A percentile compares a stretch with the other conserved stretches of the same genome.
phyloP scores from a whole-genome alignment of 2,329 filamentous ascomycete species.

The Bimuria novae-zelandiae region DNA sequence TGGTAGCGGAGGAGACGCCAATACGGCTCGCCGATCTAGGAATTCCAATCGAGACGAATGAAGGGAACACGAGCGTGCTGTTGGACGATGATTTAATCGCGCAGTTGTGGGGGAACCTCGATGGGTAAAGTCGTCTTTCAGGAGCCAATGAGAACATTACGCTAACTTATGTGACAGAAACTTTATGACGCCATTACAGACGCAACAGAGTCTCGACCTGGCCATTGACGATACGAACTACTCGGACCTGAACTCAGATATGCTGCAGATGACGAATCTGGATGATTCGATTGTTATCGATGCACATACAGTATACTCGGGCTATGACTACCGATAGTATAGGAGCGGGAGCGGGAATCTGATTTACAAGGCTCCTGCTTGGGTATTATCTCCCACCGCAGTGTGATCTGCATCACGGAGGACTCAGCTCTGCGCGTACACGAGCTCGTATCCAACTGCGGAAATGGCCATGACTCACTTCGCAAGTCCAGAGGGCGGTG shows the following conservation, averaged over 20 bases:
- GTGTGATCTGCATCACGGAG: no score
- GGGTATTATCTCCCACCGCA: no score
- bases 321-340: conserved; percentile 19
- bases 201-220: conserved; percentile 39
- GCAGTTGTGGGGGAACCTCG: conserved; percentile 39
- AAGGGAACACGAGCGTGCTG: conserved; percentile 18
- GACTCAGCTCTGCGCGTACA: no score
- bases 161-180: conserved; percentile 18
- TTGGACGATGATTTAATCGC: conserved; percentile 36
- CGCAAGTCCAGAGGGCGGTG: no score
- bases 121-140: conserved; percentile 30
- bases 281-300: conserved; percentile 39
- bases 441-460: no score
- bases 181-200: conserved; percentile 40
- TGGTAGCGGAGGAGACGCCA: conserved; percentile 41
- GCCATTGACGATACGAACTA: conserved; percentile 38
- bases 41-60: conserved; percentile 24
- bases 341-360: no score
- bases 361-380: no score
- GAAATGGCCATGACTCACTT: no score
- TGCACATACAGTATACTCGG: conserved; percentile 26
- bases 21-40: conserved; percentile 37
- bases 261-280: conserved; percentile 36
- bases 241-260: conserved; percentile 38
- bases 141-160: background rate